These are phyloP conservation scores for Colletotrichum orchidophilum DNA, from an alignment of 2,329 filamentous ascomycete genomes.

Conservation along the genomic window DNA sequence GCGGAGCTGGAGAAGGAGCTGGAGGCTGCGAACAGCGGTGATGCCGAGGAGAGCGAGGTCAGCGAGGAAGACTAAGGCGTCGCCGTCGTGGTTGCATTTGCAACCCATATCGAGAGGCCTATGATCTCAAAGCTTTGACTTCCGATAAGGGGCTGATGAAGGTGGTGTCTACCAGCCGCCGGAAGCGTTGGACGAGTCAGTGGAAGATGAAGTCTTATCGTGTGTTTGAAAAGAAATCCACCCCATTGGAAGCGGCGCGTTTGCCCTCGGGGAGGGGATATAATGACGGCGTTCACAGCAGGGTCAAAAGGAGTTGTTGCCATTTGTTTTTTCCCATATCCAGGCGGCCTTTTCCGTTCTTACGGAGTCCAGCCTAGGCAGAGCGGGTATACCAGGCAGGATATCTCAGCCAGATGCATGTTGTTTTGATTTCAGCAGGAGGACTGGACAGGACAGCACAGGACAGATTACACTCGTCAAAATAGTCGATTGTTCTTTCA, in stretches of 20 bases:
- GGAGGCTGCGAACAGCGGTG: slow-evolving; percentile 50
- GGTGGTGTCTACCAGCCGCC: too few relatives aligned
- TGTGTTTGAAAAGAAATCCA: neutral
- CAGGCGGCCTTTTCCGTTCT: neutral
- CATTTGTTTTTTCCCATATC: neutral
- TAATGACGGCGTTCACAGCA: slow-evolving; percentile 27
- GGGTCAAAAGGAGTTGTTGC: slow-evolving; percentile 15
- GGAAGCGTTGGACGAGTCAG: neutral
- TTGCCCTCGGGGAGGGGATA: neutral
- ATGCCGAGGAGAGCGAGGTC: slow-evolving; percentile 70
- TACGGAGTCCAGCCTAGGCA: neutral
- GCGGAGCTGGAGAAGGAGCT: slow-evolving; percentile 67
- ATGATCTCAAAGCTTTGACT: neutral
- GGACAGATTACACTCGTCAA: neutral
- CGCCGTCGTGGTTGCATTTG: neutral
- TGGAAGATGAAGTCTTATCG: neutral
- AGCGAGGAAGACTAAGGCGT: slow-evolving; percentile 68
- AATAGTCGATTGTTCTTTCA: neutral
- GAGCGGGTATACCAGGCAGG: slow-evolving; percentile 21
- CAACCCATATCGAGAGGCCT: neutral
- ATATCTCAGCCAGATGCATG: neutral
- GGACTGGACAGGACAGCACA: neutral
- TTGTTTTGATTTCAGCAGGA: neutral
- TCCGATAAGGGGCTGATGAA: too few relatives aligned
- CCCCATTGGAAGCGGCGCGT: neutral